Base-by-base conservation (phyloP, 257 asterid species). In the Jacaranda mimosifolia region DNA sequence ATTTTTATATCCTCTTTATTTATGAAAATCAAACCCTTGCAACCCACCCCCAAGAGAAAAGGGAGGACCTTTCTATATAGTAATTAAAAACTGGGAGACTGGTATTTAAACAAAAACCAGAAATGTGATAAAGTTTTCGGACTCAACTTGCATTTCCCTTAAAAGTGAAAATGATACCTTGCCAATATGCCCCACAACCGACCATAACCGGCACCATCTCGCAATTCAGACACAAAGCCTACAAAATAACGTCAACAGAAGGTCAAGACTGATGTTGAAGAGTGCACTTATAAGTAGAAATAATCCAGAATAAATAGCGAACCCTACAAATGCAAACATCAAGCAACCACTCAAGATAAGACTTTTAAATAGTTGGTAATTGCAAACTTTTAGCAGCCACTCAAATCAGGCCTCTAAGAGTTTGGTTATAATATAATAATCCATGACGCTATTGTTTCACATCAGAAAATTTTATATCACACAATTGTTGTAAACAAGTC, bases 141-240 rank as follows among this genome's bases (percentile, higher is more conserved):
- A 46, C 56, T 45, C 66, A 40, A 68, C 52, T 59, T 72, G 55
- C 60, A 35, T 26, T 58, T n/a, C 43, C 26, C 42, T 71, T 49
- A 42, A 11, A 68, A 77, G 15, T 18, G 43, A 86, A 64, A 81
- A 46, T 14, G 32, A 73, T 85, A 95, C 99, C 99, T 95, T 64
- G 99, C 88, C 86, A 93, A 78, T 75, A 95, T 84, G 73, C 97
- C 97, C 98, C 98, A 92, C 76, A 95, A 77, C 52, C 96, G 92
- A 85, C 97, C 92, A 86, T 92, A 83, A 52, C 92, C 97, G 73
- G 82, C 83, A 87, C 90, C 99, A 87, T 95, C 99, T 82, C 98
- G 93, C 58, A 93, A 79, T 80, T 95, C 98, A 89, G 70, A 85
- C 66, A 76, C 86, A 80, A 93, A 89, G 70, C 93, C 99, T 95